Evolutionary conservation across 2,329 filamentous ascomycete species (phyloP).

Genomic region (Aspergillus arachidicola): DNA sequence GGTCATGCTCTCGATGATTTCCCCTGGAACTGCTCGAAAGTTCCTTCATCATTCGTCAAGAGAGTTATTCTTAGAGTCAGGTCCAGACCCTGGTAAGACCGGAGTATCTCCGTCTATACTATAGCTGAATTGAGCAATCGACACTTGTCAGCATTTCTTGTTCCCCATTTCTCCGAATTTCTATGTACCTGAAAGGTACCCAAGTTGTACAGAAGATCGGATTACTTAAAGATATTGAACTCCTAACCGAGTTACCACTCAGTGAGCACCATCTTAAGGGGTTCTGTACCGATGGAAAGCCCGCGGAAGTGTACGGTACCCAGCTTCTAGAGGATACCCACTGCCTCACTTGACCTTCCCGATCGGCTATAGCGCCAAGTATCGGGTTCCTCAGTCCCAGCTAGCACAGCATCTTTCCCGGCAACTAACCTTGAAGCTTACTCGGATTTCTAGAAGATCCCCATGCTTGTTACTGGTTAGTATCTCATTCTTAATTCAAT

Average conservation of each 20-base stretch:
- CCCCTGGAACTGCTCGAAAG: constrained; percentile 6
- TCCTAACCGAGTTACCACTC: not conserved
- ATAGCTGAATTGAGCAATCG: not conserved
- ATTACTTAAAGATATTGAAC: not conserved
- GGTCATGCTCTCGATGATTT: constrained; percentile 12
- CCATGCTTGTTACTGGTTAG: constrained; percentile 19
- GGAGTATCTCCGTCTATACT: constrained; percentile 12
- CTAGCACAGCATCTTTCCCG: not conserved
- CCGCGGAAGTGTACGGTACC: not conserved
- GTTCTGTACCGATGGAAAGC: not conserved
- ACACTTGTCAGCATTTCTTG: not conserved
- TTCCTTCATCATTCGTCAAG: constrained; percentile 2
- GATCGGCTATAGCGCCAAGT: constrained; percentile 5
- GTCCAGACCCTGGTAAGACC: constrained; percentile 8
- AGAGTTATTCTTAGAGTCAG: constrained; percentile 5
- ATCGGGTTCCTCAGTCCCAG: not conserved
- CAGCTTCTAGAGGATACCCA: not conserved
- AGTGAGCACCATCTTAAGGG: not conserved
- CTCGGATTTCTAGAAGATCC: constrained; percentile 17
- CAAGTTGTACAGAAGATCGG: not conserved
- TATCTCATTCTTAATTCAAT: constrained; percentile 20
- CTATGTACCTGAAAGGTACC: not conserved
- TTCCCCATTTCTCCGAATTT: not conserved
- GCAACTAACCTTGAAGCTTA: constrained; percentile 11
- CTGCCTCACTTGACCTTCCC: constrained; percentile 2